These are phyloP conservation scores for Hansenula lynferdii DNA, from an alignment of 1,139 yeast species.

Conservation along the genomic window DNA sequence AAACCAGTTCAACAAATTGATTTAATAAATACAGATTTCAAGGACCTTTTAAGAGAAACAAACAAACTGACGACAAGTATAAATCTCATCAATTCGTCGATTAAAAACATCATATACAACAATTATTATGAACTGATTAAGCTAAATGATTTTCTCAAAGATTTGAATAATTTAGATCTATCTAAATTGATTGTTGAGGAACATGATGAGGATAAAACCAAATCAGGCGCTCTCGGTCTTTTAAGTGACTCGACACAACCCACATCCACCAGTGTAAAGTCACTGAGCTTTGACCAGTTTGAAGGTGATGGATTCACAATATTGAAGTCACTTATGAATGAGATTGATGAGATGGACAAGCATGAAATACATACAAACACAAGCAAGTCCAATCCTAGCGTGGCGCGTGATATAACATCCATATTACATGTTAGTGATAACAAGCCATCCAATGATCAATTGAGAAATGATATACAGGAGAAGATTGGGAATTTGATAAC, in stretches of 20 bases:
- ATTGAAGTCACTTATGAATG: constrained; percentile 15
- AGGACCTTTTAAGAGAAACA: constrained; percentile 32
- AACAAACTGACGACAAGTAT: constrained; percentile 36
- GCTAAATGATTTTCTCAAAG: constrained; percentile 36
- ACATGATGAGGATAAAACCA: constrained; percentile 2
- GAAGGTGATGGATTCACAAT: constrained; percentile 7
- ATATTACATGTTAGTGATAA: constrained; percentile 1
- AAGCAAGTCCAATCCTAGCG: not conserved
- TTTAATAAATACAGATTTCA: constrained; percentile 30
- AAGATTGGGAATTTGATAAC: constrained; percentile 10
- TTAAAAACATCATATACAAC: constrained; percentile 45
- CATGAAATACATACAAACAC: constrained; percentile 1
- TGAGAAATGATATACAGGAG: constrained; percentile 3
- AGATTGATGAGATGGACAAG: constrained; percentile 13
- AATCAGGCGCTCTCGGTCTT: constrained; percentile 9
- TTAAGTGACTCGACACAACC: constrained; percentile 1
- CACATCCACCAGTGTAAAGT: not conserved
- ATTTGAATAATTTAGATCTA: constrained; percentile 20
- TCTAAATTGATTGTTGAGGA: constrained; percentile 3
- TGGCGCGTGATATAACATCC: constrained; percentile 3
- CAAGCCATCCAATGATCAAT: not conserved
- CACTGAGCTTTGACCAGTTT: not conserved
- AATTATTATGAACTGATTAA: constrained; percentile 46
- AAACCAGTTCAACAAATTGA: constrained; percentile 31
- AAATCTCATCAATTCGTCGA: constrained; percentile 39